Evolutionary conservation across 352 stramenopile genomes (phyloP).

Genomic region (Pythium sp.): DNA sequence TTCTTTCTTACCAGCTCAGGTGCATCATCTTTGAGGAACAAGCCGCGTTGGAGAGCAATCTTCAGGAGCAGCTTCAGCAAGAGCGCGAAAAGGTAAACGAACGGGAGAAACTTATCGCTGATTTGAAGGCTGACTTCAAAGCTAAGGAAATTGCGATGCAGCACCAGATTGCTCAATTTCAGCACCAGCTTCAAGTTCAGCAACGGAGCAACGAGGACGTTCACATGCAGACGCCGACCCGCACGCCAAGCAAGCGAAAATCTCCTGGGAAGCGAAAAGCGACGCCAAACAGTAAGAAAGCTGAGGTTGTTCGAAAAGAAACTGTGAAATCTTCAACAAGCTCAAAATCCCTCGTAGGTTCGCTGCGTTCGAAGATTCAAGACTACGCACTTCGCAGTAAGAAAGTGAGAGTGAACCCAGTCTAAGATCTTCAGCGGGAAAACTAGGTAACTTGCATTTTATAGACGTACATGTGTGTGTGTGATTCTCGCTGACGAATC

Average conservation of each 20-base stretch:
- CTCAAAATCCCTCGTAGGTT: conserved; percentile 47
- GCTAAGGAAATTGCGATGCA: conserved; percentile 72
- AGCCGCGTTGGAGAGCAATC: conserved; percentile 24
- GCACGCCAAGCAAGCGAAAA: conserved; percentile 29
- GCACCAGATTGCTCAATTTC: conserved; percentile 55
- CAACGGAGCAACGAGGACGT: conserved; percentile 24
- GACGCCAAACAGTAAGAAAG: conserved; percentile 34
- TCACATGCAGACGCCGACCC: conserved; percentile 29
- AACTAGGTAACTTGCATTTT: conserved; percentile 8
- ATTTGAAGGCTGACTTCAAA: conserved; percentile 53
- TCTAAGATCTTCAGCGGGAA: conserved; percentile 24
- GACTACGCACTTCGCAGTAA: conserved; percentile 49
- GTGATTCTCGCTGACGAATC: conserved; percentile 6
- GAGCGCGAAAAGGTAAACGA: conserved; percentile 66
- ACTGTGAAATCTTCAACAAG: conserved; percentile 36
- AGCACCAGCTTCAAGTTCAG: conserved; percentile 36
- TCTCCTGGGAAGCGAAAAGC: conserved; percentile 56
- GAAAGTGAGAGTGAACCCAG: conserved; percentile 45
- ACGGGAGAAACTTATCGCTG: conserved; percentile 45
- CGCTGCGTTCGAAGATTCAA: conserved; percentile 44
- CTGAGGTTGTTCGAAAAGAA: conserved; percentile 37
- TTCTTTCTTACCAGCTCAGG: conserved; percentile 44
- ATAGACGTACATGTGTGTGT: conserved; percentile 1
- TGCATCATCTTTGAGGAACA: conserved; percentile 51
- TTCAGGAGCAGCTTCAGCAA: conserved; percentile 41